Evolutionary conservation across 2,329 filamentous ascomycete genomes (phyloP).

Genomic region (Trichocomaceae sp.): DNA sequence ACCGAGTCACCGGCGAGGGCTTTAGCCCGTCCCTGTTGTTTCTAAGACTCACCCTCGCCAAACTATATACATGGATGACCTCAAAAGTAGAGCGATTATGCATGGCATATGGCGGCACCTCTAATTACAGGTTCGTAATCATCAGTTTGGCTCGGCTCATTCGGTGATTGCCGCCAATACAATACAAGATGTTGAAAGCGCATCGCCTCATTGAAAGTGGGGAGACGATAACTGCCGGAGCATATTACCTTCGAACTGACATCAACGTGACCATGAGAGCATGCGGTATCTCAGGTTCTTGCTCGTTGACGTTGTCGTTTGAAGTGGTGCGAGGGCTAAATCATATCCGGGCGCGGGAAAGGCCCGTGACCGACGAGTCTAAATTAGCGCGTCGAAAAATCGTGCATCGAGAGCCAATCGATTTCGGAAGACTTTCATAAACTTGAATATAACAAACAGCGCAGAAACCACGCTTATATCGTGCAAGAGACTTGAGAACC

Average conservation of each 20-base stretch:
- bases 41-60: slow-evolving; percentile 51
- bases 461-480: slow-evolving; percentile 33
- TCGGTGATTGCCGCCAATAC: background rate
- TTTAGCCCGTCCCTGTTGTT: slow-evolving; percentile 41
- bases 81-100: slow-evolving; percentile 55
- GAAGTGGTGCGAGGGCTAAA: slow-evolving; percentile 25
- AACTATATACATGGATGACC: slow-evolving; percentile 53
- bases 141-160: background rate
- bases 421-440: slow-evolving; percentile 24
- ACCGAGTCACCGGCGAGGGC: background rate
- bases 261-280: slow-evolving; percentile 30
- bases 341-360: slow-evolving; percentile 36
- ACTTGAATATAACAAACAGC: slow-evolving; percentile 22
- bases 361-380: slow-evolving; percentile 24
- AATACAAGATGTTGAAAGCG: slow-evolving; percentile 3
- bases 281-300: slow-evolving; percentile 22
- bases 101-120: slow-evolving; percentile 20
- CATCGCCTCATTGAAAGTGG: slow-evolving; percentile 9
- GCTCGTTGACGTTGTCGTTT: background rate
- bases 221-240: background rate
- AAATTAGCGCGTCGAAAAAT: slow-evolving; percentile 31
- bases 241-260: background rate
- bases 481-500: slow-evolving; percentile 32
- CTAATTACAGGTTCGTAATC: slow-evolving; percentile 19
- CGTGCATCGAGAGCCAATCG: slow-evolving; percentile 34